Evolutionary conservation across 2,329 filamentous ascomycete species (phyloP).

Genomic region (Aschersonia sp.): DNA sequence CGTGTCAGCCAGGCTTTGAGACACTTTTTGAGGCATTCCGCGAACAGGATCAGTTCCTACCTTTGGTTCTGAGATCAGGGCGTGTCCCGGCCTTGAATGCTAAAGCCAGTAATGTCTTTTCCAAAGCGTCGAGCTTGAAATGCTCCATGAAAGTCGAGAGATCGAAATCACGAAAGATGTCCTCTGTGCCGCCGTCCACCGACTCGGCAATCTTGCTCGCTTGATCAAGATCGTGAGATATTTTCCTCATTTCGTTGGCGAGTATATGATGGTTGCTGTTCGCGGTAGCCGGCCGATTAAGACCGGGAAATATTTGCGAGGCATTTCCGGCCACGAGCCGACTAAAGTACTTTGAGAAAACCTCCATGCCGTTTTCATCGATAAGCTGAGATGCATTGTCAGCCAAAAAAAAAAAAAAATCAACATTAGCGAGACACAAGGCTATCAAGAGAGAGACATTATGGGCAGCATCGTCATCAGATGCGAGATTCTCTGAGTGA

Average conservation of each 20-base stretch:
- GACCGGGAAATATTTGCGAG: conserved; percentile 72
- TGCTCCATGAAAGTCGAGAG: conserved; percentile 91
- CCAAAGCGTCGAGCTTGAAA: conserved; percentile 80
- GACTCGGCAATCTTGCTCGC: conserved; percentile 85
- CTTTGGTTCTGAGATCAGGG: conserved; percentile 76
- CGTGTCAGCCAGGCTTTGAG: too few species aligned
- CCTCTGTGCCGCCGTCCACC: conserved; percentile 78
- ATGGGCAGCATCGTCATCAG: neutral
- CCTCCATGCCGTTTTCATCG: conserved; percentile 98
- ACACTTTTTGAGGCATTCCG: neutral
- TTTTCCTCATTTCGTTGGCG: conserved; percentile 71
- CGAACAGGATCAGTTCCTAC: conserved; percentile 30
- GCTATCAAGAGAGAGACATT: neutral
- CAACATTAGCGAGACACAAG: too few species aligned
- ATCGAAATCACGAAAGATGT: conserved; percentile 92
- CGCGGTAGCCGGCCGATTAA: conserved; percentile 58
- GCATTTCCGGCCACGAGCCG: conserved; percentile 87
- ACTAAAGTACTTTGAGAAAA: conserved; percentile 90
- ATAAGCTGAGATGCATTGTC: conserved; percentile 47
- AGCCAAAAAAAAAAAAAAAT: too few species aligned
- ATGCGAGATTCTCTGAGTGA: too few species aligned
- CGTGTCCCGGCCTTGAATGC: conserved; percentile 77
- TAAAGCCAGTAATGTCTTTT: conserved; percentile 75
- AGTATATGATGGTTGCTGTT: conserved; percentile 75
- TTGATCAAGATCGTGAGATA: conserved; percentile 66